Conservation (phyloP, 768 basidiomycete species). For the Royoungia palumana region DNA sequence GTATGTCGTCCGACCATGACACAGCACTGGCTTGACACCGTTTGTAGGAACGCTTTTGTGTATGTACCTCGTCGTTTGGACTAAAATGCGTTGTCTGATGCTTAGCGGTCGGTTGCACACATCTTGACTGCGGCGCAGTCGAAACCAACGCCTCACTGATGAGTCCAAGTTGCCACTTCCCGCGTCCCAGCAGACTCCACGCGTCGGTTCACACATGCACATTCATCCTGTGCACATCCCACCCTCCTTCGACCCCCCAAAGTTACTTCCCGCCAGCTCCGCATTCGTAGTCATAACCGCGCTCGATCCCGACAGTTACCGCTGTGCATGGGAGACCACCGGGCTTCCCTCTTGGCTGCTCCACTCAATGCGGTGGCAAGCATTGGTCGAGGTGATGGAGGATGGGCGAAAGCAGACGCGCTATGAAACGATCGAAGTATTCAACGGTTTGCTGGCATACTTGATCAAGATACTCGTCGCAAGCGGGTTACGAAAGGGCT, state of each 20-base stretch:
- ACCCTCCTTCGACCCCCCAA: conserved; percentile 47
- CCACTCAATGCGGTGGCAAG: conserved; percentile 60
- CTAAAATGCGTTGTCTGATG: background rate
- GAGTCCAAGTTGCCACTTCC: conserved; percentile 38
- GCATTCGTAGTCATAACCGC: conserved; percentile 45
- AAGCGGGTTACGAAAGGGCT: conserved; percentile 41
- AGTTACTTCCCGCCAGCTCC: conserved; percentile 33
- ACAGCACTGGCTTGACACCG: background rate
- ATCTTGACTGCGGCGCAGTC: conserved; percentile 32
- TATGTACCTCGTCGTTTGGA: conserved; percentile 29
- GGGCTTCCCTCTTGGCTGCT: conserved; percentile 48
- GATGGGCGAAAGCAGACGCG: conserved; percentile 47
- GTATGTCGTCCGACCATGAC: conserved; percentile 32
- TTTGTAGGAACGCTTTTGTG: conserved; percentile 67
- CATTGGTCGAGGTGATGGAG: conserved; percentile 43
- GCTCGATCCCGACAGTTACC: conserved; percentile 51
- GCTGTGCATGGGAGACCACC: conserved; percentile 53
- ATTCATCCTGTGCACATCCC: conserved; percentile 58
- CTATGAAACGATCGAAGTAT: conserved; percentile 65
- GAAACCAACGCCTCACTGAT: conserved; percentile 46
- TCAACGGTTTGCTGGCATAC: conserved; percentile 54
- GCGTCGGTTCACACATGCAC: conserved; percentile 44
- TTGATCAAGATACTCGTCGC: conserved; percentile 45
- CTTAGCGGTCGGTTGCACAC: background rate
- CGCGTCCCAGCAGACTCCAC: conserved; percentile 45